Evolutionary conservation across 768 basidiomycete genomes (phyloP), one percentile per base, ranked within the genome.

Genomic region (Cystofilobasidium macerans): DNA sequence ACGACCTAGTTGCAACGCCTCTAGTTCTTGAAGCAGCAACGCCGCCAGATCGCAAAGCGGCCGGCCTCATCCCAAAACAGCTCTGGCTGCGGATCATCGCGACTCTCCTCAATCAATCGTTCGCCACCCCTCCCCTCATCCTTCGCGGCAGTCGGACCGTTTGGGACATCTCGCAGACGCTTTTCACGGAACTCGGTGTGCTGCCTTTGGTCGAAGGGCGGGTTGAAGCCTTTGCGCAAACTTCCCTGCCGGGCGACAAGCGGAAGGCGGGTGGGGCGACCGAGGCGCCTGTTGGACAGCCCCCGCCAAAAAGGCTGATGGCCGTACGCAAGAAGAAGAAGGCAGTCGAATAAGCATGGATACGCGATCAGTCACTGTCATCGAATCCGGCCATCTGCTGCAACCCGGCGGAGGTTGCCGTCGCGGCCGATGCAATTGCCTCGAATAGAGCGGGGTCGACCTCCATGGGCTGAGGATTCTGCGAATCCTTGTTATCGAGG

Each of bases 81-180:
- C 48, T 61, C 38, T 67, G 48, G 51, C 28, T 51, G 8, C 35
- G 65, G 1, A 24, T 67, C 7, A 45, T 54, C 51, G 58, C 59
- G 28, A 67, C 60, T 36, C 48, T 67, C 28, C 42, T 67, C 35
- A 61, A 61, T 11, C 56, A 60, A 40, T 43, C 45, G 24, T 59
- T 65, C 16, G 57, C 64, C 24, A 28, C 58, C 22, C 22, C 36
- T 32, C 54, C 63, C 33, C 61, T 62, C 43, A 28, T 64, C 57
- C 35, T 67, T 8, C 26, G 53, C 18, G 47, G 54, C 24, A 65
- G 69, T 43, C 57, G 85, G 73, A 84, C 92, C 40, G 79, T 86
- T 79, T 84, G 74, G 87, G 85, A 43, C 82, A 86, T 69, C 89
- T 92, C 74, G 93, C 92, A 75, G 84, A 85, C 42, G 84, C 81